Evolutionary conservation across 2,329 filamentous ascomycete species (phyloP).

Genomic region (Beauveria brongniartii): DNA sequence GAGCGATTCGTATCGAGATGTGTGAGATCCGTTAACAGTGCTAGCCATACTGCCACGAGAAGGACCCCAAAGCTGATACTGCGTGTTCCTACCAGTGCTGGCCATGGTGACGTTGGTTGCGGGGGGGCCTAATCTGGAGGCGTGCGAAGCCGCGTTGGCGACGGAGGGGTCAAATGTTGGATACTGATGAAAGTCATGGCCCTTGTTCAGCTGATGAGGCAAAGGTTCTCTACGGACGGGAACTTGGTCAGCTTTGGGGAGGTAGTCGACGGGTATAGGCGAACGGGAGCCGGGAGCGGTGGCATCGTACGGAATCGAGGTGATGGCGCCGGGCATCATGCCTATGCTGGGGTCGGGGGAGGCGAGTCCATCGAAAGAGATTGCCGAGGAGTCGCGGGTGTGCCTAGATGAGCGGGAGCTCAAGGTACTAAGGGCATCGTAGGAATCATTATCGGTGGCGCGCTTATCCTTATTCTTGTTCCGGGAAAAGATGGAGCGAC

Average conservation of each 20-base stretch:
- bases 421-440: conserved; percentile 52
- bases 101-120: conserved; percentile 62
- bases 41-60: conserved; percentile 46
- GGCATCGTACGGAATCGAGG: conserved; percentile 79
- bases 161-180: conserved; percentile 58
- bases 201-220: conserved; percentile 78
- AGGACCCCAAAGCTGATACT: conserved; percentile 69
- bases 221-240: conserved; percentile 61
- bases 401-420: conserved; percentile 68
- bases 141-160: conserved; percentile 41
- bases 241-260: conserved; percentile 58
- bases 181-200: conserved; percentile 82
- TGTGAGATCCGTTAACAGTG: conserved; percentile 41
- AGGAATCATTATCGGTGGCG: conserved; percentile 52
- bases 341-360: conserved; percentile 60
- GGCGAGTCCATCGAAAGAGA: conserved; percentile 61
- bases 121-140: conserved; percentile 43
- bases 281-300: conserved; percentile 57
- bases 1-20: conserved; percentile 57
- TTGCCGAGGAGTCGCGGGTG: conserved; percentile 61
- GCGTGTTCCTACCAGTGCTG: conserved; percentile 60
- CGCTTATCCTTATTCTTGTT: conserved; percentile 70
- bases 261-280: conserved; percentile 64
- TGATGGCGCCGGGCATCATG: conserved; percentile 73
- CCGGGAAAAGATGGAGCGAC: conserved; percentile 79